These are phyloP conservation scores for Eragrostis nindensis DNA, from an alignment of 176 grass and related monocot species.

Conservation along the genomic window DNA sequence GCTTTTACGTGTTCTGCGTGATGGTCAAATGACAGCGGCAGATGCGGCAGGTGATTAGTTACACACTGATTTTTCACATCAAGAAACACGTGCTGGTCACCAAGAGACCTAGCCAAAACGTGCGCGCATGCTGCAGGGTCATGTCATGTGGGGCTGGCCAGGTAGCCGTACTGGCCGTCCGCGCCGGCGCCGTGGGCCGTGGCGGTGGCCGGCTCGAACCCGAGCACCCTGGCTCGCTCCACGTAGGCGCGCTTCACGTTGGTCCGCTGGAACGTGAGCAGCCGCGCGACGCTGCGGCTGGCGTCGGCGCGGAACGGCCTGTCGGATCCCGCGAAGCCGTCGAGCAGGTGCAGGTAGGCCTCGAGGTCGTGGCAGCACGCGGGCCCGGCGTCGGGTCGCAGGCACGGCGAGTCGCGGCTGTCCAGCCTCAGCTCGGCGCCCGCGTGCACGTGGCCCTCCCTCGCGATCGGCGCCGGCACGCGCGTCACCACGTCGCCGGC, in stretches of 20 bases:
- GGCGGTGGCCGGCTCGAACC: constrained; percentile 41
- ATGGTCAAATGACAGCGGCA: too few species aligned
- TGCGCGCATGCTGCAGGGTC: neutral
- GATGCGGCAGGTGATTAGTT: too few species aligned
- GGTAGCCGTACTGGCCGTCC: constrained; percentile 50
- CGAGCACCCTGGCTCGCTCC: constrained; percentile 52
- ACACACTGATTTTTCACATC: too few species aligned
- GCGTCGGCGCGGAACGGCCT: constrained; percentile 59
- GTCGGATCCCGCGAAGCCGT: constrained; percentile 57
- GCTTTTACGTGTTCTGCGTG: too few species aligned
- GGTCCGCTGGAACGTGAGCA: constrained; percentile 56
- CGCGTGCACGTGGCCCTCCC: constrained; percentile 51
- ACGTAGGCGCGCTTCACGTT: constrained; percentile 61
- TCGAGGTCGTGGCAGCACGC: constrained; percentile 77
- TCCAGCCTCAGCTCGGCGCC: constrained; percentile 62
- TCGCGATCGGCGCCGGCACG: constrained; percentile 37
- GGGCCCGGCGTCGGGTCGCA: constrained; percentile 57
- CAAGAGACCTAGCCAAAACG: too few species aligned
- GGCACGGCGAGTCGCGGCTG: constrained; percentile 64
- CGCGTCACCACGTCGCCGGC: constrained; percentile 74
- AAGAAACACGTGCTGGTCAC: too few species aligned
- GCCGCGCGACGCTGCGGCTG: constrained; percentile 54
- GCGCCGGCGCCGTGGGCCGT: constrained; percentile 1
- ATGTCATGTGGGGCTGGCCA: constrained; percentile 49
- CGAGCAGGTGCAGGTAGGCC: constrained; percentile 73